These are phyloP conservation scores for Taxawa tesnikishii DNA, from an alignment of 2,329 filamentous ascomycete species.

Conservation along the genomic window DNA sequence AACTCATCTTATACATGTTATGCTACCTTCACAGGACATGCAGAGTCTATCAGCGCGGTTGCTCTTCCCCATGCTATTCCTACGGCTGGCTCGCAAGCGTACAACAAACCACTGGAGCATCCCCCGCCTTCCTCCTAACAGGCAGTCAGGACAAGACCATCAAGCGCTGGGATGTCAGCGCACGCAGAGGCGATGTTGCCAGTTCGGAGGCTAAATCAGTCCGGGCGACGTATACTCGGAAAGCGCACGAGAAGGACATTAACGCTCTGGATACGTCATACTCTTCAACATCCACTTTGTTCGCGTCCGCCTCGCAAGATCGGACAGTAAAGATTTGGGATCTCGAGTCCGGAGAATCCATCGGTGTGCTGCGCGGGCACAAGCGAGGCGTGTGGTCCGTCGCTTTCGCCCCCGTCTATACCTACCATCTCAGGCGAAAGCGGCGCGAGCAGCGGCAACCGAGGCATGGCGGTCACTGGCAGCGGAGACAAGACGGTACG, in stretches of 20 bases:
- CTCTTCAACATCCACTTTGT: conserved; percentile 61
- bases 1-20: conserved; percentile 68
- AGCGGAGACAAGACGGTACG: conserved; percentile 95
- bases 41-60: conserved; percentile 86
- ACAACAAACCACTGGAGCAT: conserved; percentile 60
- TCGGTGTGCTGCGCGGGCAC: conserved; percentile 85
- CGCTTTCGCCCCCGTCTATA: conserved; percentile 64
- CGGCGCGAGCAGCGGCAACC: conserved; percentile 48
- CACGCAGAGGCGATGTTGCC: conserved; percentile 33
- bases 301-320: conserved; percentile 94
- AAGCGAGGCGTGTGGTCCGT: conserved; percentile 94
- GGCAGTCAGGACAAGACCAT: conserved; percentile 93
- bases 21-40: conserved; percentile 77
- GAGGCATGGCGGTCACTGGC: conserved; percentile 76
- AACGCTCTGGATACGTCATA: conserved; percentile 69
- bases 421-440: conserved; percentile 61
- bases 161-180: conserved; percentile 75
- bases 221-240: conserved; percentile 70
- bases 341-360: conserved; percentile 73
- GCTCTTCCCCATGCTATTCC: conserved; percentile 63
- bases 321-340: conserved; percentile 96
- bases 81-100: conserved; percentile 54
- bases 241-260: conserved; percentile 98
- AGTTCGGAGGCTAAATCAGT: conserved; percentile 33
- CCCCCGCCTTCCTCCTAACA: conserved; percentile 78